phyloP scores from a whole-genome alignment of 495 filamentous ascomycete genomes.

The Xylaria intraflava region DNA sequence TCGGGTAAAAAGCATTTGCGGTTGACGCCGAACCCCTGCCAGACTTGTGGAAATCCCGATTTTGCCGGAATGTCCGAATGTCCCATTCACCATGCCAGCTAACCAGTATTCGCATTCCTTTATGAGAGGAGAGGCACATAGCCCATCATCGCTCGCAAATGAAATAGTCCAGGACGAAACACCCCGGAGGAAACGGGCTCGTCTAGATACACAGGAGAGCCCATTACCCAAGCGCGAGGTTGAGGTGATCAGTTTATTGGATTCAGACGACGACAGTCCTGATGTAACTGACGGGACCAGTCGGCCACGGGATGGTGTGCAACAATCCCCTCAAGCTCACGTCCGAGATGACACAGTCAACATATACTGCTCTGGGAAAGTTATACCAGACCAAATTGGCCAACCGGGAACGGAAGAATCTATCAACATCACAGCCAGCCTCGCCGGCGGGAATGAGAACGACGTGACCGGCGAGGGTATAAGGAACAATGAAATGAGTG shows the following conservation, averaged over 20 bases:
- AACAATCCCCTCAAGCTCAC: not conserved
- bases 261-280: not conserved
- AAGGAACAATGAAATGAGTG: not conserved
- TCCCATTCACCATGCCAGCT: not conserved
- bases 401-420: not conserved
- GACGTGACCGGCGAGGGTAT: not conserved
- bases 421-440: not conserved
- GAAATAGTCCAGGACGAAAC: not conserved
- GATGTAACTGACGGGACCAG: not conserved
- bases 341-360: not conserved
- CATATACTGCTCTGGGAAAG: not conserved
- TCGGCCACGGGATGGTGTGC: not conserved
- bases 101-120: not conserved
- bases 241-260: conserved; percentile 1
- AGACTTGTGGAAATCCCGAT: not conserved
- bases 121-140: not conserved
- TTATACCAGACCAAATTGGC: not conserved
- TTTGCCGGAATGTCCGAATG: not conserved
- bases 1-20: no score
- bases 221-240: not conserved
- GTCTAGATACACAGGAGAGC: not conserved
- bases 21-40: not conserved
- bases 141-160: not conserved
- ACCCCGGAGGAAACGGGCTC: conserved; percentile 4
- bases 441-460: not conserved